Base-by-base conservation (phyloP, 2,329 filamentous ascomycete species). In the Purpureocillium takamizusanense region DNA sequence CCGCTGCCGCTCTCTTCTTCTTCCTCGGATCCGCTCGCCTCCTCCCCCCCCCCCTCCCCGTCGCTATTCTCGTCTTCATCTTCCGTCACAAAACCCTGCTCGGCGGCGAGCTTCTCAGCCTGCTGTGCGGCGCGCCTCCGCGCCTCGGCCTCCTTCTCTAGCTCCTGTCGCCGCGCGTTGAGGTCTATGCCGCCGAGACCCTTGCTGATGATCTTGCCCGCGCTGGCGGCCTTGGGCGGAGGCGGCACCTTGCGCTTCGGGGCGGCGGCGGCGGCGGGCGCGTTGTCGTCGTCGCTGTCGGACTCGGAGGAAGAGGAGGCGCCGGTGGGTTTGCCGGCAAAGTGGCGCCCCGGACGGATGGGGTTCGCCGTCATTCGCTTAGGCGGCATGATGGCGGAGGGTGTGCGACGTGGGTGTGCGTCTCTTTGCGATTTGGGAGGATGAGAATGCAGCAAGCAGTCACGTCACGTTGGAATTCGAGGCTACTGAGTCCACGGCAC, bases 311-410 rank as follows among this genome's bases (percentile, higher is more conserved):
- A 73, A 6, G 70, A 72, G 11, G 67, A 69, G 43, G 67, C 72
- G 7, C 67, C 74, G 3, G 71, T 66, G 13, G 81, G 69, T 61
- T 95, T 97, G 48, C 92, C 90, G 13, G 90, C 83, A 42, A 88
- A 81, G 53, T 95, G 84, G 41, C 92, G 84, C 49, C 81, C 77
- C 17, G 87, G 85, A 57, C 80, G 81, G 42, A 82, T 65, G 4
- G 86, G 88, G 55, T 95, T 95, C 45, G 89, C 88, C 46, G 90
- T 97, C 86, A 97, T 95, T 54, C 86, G 84, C 59, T 86, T 88
- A 11, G 81, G 78, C 44, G 84, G 81, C 73, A 76, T 77, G 42
- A 37, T 40, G 40, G 28, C 8, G 29, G 31, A 29, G 16, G 27
- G 4, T n/a, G n/a, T n/a, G n/a, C n/a, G 29, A 5, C 14, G 29